Percentiles rank a stretch among this genome's conserved stretches.
These are phyloP conservation scores for Rhododendron griersonianum DNA, from an alignment of 148 eudicot genomes.

Conservation along the genomic window DNA sequence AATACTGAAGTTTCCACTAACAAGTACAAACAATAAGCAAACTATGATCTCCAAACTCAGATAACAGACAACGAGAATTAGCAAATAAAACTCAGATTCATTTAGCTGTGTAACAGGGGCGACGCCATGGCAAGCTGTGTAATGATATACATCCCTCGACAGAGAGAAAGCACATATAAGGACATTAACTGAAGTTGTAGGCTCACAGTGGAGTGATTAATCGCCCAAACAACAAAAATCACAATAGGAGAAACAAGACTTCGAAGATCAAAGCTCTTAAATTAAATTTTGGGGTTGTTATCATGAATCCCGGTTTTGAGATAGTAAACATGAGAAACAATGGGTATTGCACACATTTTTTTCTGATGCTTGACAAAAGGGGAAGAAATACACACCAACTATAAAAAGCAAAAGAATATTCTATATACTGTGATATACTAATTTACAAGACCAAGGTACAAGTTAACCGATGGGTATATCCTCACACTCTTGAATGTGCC, in stretches of 20 bases:
- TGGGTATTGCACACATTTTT: constrained; percentile 8
- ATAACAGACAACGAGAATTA: neutral
- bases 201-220: neutral
- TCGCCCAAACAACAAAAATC: neutral
- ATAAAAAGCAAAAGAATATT: constrained; percentile 16
- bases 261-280: neutral
- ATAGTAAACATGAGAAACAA: constrained; percentile 18
- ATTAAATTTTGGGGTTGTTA: constrained; percentile 5
- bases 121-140: neutral
- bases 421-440: constrained; percentile 29
- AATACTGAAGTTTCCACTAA: neutral
- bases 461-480: constrained; percentile 10
- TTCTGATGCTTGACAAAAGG: constrained; percentile 2
- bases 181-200: neutral
- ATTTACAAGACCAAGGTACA: constrained; percentile 31
- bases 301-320: neutral
- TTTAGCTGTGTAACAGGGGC: neutral
- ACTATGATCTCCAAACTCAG: neutral
- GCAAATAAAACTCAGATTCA: neutral
- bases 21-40: neutral
- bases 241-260: neutral
- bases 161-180: neutral
- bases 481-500: constrained; percentile 1
- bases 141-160: neutral
- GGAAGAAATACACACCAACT: constrained; percentile 14